A percentile compares a stretch with the other conserved stretches of the same genome.
phyloP scores from a whole-genome alignment of 345 rosid species.

The Gossypium anomalum region DNA sequence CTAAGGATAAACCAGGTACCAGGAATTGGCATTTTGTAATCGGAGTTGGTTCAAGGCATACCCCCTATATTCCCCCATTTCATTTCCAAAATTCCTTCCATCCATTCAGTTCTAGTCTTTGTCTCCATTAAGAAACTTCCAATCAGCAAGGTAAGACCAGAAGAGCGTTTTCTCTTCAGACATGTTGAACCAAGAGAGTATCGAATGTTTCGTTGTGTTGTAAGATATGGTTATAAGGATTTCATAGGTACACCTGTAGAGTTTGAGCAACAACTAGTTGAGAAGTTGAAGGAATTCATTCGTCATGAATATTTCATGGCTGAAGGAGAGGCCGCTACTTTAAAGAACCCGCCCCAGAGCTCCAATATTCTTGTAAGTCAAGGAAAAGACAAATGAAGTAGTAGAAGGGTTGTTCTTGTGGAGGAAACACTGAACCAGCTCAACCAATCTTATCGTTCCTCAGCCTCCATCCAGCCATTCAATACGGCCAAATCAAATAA shows the following conservation, averaged over 20 bases:
- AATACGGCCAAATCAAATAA: slow-evolving; percentile 10
- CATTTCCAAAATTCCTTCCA: slow-evolving; percentile 47
- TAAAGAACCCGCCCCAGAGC: not conserved
- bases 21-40: slow-evolving; percentile 63
- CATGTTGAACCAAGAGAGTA: slow-evolving; percentile 52
- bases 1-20: slow-evolving; percentile 43
- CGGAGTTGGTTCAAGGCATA: slow-evolving; percentile 73
- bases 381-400: slow-evolving; percentile 20
- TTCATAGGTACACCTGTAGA: slow-evolving; percentile 30
- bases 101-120: slow-evolving; percentile 60
- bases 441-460: slow-evolving; percentile 29
- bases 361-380: slow-evolving; percentile 20
- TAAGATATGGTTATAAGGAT: slow-evolving; percentile 65
- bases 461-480: slow-evolving; percentile 34
- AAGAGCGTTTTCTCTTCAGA: slow-evolving; percentile 68
- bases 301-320: slow-evolving; percentile 35
- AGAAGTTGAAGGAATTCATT: slow-evolving; percentile 52
- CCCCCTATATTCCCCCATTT: slow-evolving; percentile 66
- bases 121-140: slow-evolving; percentile 68
- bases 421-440: slow-evolving; percentile 39
- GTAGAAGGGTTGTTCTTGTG: slow-evolving; percentile 8
- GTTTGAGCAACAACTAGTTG: slow-evolving; percentile 49
- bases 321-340: slow-evolving; percentile 22
- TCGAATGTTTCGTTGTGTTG: slow-evolving; percentile 66
- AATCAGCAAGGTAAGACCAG: slow-evolving; percentile 35